These are phyloP conservation scores for Onygenales sp. DNA, from an alignment of 2,329 filamentous ascomycete species.

Conservation along the genomic window DNA sequence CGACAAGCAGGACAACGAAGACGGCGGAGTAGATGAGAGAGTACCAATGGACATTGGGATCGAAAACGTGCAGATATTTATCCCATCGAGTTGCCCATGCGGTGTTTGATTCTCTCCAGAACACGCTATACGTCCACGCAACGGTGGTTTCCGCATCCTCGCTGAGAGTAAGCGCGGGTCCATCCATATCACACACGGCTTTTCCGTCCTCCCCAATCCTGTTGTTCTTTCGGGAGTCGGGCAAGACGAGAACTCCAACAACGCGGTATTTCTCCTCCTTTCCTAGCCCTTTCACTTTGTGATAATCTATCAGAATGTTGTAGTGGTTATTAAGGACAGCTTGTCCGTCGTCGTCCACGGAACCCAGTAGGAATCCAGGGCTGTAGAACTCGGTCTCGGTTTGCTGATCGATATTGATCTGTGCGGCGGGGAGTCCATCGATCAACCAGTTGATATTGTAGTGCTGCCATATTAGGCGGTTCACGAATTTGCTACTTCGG, in stretches of 20 bases:
- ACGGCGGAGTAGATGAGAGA: constrained; percentile 93
- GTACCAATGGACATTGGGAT: constrained; percentile 99
- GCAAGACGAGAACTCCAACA: constrained; percentile 83
- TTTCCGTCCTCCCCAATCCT: constrained; percentile 41
- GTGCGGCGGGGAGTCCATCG: constrained; percentile 84
- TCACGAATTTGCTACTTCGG: constrained; percentile 66
- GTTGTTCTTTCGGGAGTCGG: constrained; percentile 58
- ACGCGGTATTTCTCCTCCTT: constrained; percentile 66
- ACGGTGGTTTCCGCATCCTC: constrained; percentile 58
- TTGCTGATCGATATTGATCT: constrained; percentile 66
- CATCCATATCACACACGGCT: constrained; percentile 54
- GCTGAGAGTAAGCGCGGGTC: constrained; percentile 53
- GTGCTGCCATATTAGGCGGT: constrained; percentile 68
- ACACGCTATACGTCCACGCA: constrained; percentile 84
- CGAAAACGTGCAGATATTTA: constrained; percentile 94
- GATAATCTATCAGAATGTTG: constrained; percentile 87
- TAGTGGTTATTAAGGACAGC: constrained; percentile 85
- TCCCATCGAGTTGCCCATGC: constrained; percentile 98
- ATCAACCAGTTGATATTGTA: constrained; percentile 95
- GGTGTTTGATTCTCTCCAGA: constrained; percentile 74
- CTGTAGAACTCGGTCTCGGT: constrained; percentile 77
- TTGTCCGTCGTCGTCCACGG: constrained; percentile 42
- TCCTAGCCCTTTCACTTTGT: constrained; percentile 55
- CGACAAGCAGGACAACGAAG: constrained; percentile 82
- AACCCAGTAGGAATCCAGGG: constrained; percentile 77